Base-by-base conservation (phyloP, 2,329 filamentous ascomycete genomes). In the Ceratocystis eucalypticola region DNA sequence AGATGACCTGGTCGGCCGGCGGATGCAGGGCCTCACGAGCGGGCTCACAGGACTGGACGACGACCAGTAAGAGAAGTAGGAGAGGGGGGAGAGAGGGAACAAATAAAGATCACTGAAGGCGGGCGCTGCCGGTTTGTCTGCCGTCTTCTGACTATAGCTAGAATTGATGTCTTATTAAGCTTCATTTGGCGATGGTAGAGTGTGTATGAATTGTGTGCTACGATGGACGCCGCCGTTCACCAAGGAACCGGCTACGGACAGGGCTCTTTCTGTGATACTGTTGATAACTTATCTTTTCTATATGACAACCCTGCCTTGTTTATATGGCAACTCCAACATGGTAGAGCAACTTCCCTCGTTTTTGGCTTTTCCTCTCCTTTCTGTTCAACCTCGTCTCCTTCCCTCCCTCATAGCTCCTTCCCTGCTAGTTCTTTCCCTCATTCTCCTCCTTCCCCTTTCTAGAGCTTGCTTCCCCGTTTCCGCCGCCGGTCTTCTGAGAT, bases 11-110 rank as follows among this genome's bases (percentile, higher is more conserved):
- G 75, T 85, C 10, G 78, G 80, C 0, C 74, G 82, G 69, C 77
- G 82, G 61, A 85, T 85, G 82, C 78, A 84, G 67, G 82, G 82
- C 0, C 75, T 85, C 22, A 79, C 80, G 2, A 80, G 79, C 5
- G 78, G 81, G 0, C 71, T 85, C 71, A 82, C 81, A 28, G 80
- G 82, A 12, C 69, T 77, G 65, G 75, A 75, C 1, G 77, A 79
- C 66, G 79, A 80, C 20, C 75, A 77, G 37, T 61, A 61, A n/a
- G 20, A 15, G 46, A 37, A 41, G 30, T 20, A 22, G 50, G 22
- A 12, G 50, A 5, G 20, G 50, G 45, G 28, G n/a, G 45, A 17
- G 62, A 17, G 30, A 25, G n/a, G 46, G 46, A 25, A 44, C 17
- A 28, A 45, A 46, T 20, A 44, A 45, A 25, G 25, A 15, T 41